phyloP scores from a whole-genome alignment of 352 stramenopile genomes.

The Lagenidium sp. region DNA sequence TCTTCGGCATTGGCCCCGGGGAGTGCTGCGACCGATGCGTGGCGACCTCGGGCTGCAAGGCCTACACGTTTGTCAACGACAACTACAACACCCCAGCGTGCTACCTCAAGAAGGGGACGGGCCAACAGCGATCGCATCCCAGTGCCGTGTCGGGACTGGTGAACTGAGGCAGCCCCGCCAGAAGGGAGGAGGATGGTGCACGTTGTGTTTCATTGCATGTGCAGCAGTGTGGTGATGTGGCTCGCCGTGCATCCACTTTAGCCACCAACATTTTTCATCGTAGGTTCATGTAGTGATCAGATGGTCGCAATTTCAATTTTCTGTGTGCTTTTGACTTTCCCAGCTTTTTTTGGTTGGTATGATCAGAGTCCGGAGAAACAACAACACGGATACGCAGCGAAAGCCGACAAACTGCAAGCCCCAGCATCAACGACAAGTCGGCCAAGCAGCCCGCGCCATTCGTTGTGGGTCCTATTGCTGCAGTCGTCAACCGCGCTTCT shows the following conservation, averaged over 20 bases:
- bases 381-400: no score
- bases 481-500: no score
- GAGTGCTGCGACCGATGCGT: constrained; percentile 15
- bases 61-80: constrained; percentile 19
- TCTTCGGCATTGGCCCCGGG: constrained; percentile 7
- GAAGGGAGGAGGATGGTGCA: not conserved
- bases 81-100: constrained; percentile 9
- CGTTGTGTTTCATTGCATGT: not conserved
- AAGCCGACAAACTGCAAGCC: no score
- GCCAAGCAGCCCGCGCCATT: no score
- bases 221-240: not conserved
- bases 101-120: constrained; percentile 12
- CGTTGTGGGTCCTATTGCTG: no score
- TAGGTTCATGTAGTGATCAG: not conserved
- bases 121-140: not conserved
- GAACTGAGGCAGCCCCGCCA: not conserved
- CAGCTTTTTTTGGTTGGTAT: no score
- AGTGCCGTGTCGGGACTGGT: not conserved
- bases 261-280: no score
- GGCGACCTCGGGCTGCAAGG: constrained; percentile 19
- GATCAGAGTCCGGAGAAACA: no score
- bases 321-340: not conserved
- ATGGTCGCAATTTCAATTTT: not conserved
- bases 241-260: not conserved
- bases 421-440: no score